Evolutionary conservation across 2,329 filamentous ascomycete species (phyloP), one percentile per base, ranked within the genome.

Genomic region (Aphanocladium album): DNA sequence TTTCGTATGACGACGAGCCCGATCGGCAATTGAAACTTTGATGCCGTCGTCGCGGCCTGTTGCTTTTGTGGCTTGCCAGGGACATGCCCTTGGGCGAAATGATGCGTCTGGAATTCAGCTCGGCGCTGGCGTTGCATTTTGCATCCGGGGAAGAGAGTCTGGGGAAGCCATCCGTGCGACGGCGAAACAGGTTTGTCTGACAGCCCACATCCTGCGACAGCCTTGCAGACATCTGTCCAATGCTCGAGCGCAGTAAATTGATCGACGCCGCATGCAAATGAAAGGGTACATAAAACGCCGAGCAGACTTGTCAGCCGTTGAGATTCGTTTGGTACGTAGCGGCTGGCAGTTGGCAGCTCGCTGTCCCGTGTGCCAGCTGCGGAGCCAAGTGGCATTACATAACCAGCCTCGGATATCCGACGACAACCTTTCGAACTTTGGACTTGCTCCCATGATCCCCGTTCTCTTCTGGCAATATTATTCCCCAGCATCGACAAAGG

Each of bases 341-440:
- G n/a, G 51, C 39, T 33, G 45, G 35, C 37, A 30, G 51, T 33
- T 39, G 50, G 50, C 41, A 47, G 6, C 21, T 41, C n/a, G n/a
- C 21, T 37, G 30, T 30, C 39, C 19, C 16, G 9, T 17, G 27
- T 25, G 27, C 5, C 53, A 47, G 41, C 54, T 21, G 33, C 33
- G 12, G 54, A 47, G 43, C 43, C 45, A 11, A 16, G 45, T 25
- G 12, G 23, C 17, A 57, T 57, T 57, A 57, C 54, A 57, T 57
- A 57, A 57, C 30, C 54, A 37, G 17, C 14, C 23, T 19, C 14
- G 27, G 30, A 30, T 19, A 27, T 9, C 6, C 30, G 23, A 49
- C 21, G 7, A 8, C 33, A 19, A n/a, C 12, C 17, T 1, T 25
- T 2, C 17, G 21, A 11, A 19, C 23, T 14, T 35, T 23, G n/a